Base-by-base conservation (phyloP, 805 yeast genomes). In the Saturnispora sanitii region DNA sequence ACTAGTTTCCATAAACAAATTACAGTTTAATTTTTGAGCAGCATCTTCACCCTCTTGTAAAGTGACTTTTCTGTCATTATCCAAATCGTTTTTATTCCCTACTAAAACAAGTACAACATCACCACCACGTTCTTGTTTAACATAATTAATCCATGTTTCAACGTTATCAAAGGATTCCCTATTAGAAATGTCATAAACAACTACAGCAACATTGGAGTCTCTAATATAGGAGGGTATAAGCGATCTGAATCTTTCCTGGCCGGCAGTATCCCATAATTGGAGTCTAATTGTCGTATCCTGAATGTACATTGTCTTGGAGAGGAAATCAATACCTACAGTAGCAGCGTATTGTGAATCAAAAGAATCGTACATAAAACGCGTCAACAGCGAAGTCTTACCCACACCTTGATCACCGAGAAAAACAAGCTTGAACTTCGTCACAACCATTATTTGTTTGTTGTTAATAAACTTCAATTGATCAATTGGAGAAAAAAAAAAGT, bases 221-320 rank as follows among this genome's bases (percentile, higher is more conserved):
- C 98, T 72, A 45, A 92, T 92, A 57, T 92, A 92, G 9, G 95
- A 82, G 3, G 98, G 98, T 43, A 92, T 90, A 58, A 92, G 72
- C 15, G 95, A 82, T 55, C 97, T 71, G 67, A 92, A 92, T 52
- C 98, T 67, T 61, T 92, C 98, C 63, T 88, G 97, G 13, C 97
- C 96, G 1, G 95, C 95, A 4, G 97, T 88, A 59, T 88, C 97
- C 97, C 98, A 92, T 44, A 92, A 66, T 64, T 92, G 98, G 47
- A 92, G 70, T 53, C 98, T 73, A 31, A 92, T 84, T 3, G 98
- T 92, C 50, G 90, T 87, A 61, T 92, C 97, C 50, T 94, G 96
- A 37, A 92, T 67, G 60, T 92, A 92, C 94, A 86, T 85, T 4
- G 96, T 87, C 58, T 66, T 90, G 30, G 94, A 83, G 49, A 92